Percentiles rank a stretch among this genome's conserved stretches.
phyloP scores from a whole-genome alignment of 257 asterid species.

The Jasminum sambac region DNA sequence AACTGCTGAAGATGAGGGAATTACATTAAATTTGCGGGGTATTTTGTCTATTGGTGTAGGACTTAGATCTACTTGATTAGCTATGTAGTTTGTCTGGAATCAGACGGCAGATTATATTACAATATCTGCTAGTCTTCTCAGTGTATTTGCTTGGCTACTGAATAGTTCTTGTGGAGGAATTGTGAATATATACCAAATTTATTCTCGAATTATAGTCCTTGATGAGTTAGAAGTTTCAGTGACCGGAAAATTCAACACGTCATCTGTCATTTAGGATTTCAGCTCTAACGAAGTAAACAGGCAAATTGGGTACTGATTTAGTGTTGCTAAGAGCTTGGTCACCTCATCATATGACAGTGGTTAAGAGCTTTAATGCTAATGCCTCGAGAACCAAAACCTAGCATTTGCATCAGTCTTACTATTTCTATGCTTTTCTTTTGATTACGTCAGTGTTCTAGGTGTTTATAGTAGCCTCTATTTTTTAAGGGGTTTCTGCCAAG shows the following conservation, averaged over 20 bases:
- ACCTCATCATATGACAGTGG: neutral
- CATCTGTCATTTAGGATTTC: slow-evolving; percentile 1
- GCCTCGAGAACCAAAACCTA: neutral
- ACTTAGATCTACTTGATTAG: slow-evolving; percentile 37
- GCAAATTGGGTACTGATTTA: slow-evolving; percentile 13
- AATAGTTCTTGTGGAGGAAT: neutral
- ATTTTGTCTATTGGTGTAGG: slow-evolving; percentile 2
- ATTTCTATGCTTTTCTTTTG: neutral
- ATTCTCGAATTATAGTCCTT: neutral
- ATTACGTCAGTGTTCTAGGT: neutral
- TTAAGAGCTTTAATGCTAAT: neutral
- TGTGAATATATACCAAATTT: neutral
- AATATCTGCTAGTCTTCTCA: neutral
- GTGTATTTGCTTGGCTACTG: slow-evolving; percentile 8
- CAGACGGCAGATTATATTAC: slow-evolving; percentile 9
- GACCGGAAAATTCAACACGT: neutral
- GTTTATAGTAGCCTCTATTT: neutral
- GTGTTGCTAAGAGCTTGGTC: neutral
- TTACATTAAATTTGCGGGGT: neutral
- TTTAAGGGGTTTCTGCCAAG: neutral
- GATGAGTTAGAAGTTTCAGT: neutral
- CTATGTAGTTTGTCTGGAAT: slow-evolving; percentile 8
- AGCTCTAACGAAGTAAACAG: neutral
- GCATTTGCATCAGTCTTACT: neutral
- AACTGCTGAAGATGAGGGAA: slow-evolving; percentile 14